Conservation (phyloP, 441 rosid genomes). For the Erodium texanum region DNA sequence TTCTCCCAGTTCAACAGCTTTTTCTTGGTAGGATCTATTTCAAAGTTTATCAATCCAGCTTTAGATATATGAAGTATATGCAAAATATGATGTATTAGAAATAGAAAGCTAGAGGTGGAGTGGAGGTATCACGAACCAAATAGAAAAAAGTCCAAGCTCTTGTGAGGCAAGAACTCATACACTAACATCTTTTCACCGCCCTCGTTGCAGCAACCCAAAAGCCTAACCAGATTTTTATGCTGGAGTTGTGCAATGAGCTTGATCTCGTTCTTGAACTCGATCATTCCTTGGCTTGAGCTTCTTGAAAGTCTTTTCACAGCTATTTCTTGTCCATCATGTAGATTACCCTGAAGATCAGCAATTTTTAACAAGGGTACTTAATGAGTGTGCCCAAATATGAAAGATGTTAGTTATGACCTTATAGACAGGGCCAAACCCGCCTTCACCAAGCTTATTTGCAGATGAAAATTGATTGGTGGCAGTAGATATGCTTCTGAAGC, state of each 20-base stretch:
- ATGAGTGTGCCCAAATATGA: background rate
- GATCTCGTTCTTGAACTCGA: background rate
- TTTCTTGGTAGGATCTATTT: background rate
- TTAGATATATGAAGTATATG: background rate
- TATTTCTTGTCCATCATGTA: background rate
- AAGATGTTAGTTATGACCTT: no score
- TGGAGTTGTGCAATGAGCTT: background rate
- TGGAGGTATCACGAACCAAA: background rate
- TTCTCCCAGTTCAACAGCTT: background rate
- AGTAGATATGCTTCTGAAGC: background rate
- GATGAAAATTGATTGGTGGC: background rate
- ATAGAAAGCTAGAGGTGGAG: no score
- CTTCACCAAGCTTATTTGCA: background rate
- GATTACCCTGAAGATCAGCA: background rate
- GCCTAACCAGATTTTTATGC: background rate
- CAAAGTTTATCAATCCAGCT: background rate
- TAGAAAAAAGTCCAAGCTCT: background rate
- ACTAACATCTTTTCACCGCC: background rate
- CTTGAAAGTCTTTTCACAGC: background rate
- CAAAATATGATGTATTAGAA: no score
- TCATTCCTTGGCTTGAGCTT: slow-evolving; percentile 2
- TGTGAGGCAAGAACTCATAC: background rate
- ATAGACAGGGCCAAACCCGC: background rate
- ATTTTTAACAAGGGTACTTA: background rate
- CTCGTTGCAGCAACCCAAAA: background rate